A percentile compares a stretch with the other conserved stretches of the same genome.
These are phyloP conservation scores for Neurospora sp. DNA, from an alignment of 495 filamentous ascomycete genomes.

Conservation along the genomic window DNA sequence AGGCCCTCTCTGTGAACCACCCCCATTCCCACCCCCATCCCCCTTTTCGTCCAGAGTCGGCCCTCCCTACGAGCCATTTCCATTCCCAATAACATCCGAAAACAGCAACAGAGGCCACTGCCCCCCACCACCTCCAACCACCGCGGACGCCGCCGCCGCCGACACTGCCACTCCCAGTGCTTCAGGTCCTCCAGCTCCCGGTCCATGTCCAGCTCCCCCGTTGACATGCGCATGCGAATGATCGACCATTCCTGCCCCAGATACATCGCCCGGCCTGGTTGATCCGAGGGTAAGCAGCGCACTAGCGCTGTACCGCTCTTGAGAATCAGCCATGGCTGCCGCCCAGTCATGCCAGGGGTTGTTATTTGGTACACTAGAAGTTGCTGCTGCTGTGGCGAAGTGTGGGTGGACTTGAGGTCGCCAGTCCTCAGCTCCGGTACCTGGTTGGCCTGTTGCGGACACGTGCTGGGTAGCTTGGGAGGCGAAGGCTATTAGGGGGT, in stretches of 20 bases:
- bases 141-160: neutral
- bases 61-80: neutral
- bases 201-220: neutral
- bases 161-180: neutral
- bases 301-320: conserved; percentile 34
- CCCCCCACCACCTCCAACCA: neutral
- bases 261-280: conserved; percentile 10
- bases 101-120: conserved; percentile 25
- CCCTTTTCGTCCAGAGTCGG: neutral
- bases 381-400: conserved; percentile 2
- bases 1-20: neutral
- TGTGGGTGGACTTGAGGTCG: conserved; percentile 15
- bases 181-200: conserved; percentile 3
- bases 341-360: conserved; percentile 42
- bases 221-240: conserved; percentile 5
- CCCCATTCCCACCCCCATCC: neutral
- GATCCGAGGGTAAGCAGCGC: conserved; percentile 32
- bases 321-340: conserved; percentile 34
- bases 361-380: conserved; percentile 6
- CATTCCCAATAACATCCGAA: conserved; percentile 10
- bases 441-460: conserved; percentile 5
- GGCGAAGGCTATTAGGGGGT: conserved; percentile 24
- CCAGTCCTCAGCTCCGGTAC: conserved; percentile 15
- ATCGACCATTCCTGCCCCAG: conserved; percentile 1
- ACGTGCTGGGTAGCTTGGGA: conserved; percentile 28